Evolutionary conservation across 352 stramenopile species (phyloP).

Genomic region (Phytophthora pini): DNA sequence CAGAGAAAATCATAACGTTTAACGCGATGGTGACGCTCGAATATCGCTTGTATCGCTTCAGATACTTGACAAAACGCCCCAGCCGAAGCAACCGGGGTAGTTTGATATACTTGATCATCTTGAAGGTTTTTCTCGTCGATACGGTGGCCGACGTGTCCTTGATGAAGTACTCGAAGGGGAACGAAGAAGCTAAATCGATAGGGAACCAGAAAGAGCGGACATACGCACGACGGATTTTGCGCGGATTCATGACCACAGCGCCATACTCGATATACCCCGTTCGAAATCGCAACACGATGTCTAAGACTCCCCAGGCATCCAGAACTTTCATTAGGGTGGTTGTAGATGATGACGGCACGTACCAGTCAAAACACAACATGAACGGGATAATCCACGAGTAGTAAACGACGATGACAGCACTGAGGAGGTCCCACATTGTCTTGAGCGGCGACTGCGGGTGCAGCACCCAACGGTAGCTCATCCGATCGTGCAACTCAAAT

Average conservation of each 20-base stretch:
- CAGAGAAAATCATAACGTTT: conserved; percentile 57
- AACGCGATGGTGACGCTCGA: conserved; percentile 60
- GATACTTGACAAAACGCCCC: conserved; percentile 62
- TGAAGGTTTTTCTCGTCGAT: conserved; percentile 73
- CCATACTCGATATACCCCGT: conserved; percentile 69
- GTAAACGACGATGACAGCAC: conserved; percentile 61
- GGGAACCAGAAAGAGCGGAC: conserved; percentile 66
- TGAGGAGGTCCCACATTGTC: conserved; percentile 63
- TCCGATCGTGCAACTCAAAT: conserved; percentile 59
- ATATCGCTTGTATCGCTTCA: conserved; percentile 69
- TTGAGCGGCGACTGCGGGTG: conserved; percentile 62
- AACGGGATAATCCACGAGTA: conserved; percentile 81
- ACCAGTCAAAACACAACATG: conserved; percentile 79
- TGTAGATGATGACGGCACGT: conserved; percentile 31
- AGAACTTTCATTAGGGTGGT: conserved; percentile 54
- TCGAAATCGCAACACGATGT: conserved; percentile 63
- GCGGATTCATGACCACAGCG: conserved; percentile 62
- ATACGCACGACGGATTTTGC: conserved; percentile 52
- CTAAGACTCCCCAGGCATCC: conserved; percentile 55
- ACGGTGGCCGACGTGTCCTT: conserved; percentile 34
- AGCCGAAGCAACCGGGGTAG: conserved; percentile 62
- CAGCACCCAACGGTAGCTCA: conserved; percentile 55
- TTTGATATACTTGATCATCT: conserved; percentile 82
- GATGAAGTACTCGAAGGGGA: conserved; percentile 68
- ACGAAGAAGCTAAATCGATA: conserved; percentile 61